These are phyloP conservation scores for Choanephora cucurbitarum DNA, from an alignment of 371 early-diverging fungal genomes.

Conservation along the genomic window DNA sequence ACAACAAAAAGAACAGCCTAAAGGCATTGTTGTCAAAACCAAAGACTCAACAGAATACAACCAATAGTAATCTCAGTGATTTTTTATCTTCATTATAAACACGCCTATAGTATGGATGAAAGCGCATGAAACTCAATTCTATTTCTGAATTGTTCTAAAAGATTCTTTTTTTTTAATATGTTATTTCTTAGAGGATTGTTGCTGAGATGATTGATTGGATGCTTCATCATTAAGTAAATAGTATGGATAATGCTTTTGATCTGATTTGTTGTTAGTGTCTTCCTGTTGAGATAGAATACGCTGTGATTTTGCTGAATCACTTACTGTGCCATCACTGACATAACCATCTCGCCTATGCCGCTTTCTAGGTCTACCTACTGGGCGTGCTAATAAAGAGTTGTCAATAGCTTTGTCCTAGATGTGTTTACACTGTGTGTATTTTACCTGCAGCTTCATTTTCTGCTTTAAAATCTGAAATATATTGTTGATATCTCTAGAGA, in stretches of 20 bases:
- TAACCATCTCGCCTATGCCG: slow-evolving; percentile 20
- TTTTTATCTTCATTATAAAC: slow-evolving; percentile 41
- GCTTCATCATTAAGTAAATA: slow-evolving; percentile 25
- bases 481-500: slow-evolving; percentile 53
- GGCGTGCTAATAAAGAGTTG: slow-evolving; percentile 23
- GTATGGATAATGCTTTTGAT: slow-evolving; percentile 27
- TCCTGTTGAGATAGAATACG: slow-evolving; percentile 14
- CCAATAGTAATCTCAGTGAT: slow-evolving; percentile 22
- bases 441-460: slow-evolving; percentile 52
- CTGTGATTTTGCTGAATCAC: slow-evolving; percentile 16
- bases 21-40: slow-evolving; percentile 39
- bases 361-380: slow-evolving; percentile 40
- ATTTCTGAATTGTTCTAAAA: slow-evolving; percentile 14
- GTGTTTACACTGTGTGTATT: too few relatives aligned
- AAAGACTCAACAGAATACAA: slow-evolving; percentile 20
- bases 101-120: too few relatives aligned
- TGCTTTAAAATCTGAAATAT: slow-evolving; percentile 42
- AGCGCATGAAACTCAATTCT: too few relatives aligned
- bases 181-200: slow-evolving; percentile 1
- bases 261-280: slow-evolving; percentile 1
- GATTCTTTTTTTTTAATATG: slow-evolving; percentile 7
- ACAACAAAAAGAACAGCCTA: slow-evolving; percentile 44
- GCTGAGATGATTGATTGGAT: neutral
- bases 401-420: too few relatives aligned
- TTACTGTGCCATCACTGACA: slow-evolving; percentile 8